Conservation (phyloP, 495 filamentous ascomycete genomes). For the Lineolata rhizophorae region DNA sequence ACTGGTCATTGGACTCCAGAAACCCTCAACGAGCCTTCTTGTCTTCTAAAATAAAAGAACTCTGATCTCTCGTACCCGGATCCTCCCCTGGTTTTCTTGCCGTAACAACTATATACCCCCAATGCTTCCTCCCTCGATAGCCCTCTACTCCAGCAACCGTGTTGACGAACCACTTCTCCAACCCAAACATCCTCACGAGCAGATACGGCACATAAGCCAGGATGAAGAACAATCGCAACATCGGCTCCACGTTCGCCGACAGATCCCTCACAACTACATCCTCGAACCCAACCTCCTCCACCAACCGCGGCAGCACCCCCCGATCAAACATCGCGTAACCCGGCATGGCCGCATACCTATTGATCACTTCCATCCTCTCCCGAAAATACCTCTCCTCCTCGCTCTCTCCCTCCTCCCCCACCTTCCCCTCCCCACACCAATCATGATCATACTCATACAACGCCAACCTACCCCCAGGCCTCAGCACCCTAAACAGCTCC, state of each 20-base stretch:
- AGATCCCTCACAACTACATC: conserved; percentile 25
- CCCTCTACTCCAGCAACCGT: conserved; percentile 23
- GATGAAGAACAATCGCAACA: conserved; percentile 28
- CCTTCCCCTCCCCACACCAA: conserved; percentile 12
- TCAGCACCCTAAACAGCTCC: conserved; percentile 27
- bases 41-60: too few relatives aligned
- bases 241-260: conserved; percentile 27
- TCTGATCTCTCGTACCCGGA: too few relatives aligned
- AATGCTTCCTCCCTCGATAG: conserved; percentile 4
- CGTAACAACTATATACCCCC: neutral
- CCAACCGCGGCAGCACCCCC: conserved; percentile 14
- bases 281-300: conserved; percentile 28
- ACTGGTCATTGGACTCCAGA: too few relatives aligned
- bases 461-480: conserved; percentile 25
- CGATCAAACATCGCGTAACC: conserved; percentile 17
- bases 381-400: conserved; percentile 13
- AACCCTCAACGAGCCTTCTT: too few relatives aligned
- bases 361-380: conserved; percentile 17
- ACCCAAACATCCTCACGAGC: conserved; percentile 22
- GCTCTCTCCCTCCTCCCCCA: conserved; percentile 7
- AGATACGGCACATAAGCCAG: conserved; percentile 30
- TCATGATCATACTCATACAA: conserved; percentile 30
- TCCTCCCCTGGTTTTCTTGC: conserved; percentile 1
- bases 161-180: conserved; percentile 26
- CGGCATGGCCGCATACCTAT: conserved; percentile 27